phyloP scores from a whole-genome alignment of 805 yeast species.

The Candida suzukii region DNA sequence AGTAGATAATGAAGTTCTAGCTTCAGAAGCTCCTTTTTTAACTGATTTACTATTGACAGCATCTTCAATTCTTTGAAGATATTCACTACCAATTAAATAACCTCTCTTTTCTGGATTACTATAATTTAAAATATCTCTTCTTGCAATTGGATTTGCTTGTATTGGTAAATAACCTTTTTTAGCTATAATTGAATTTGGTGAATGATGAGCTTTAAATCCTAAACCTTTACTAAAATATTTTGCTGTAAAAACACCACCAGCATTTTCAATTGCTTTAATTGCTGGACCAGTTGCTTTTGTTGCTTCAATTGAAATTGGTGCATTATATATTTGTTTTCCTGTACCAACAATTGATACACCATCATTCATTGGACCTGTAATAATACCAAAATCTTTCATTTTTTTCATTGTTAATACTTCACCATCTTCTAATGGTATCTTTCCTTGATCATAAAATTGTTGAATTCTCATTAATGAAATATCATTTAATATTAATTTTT shows the following conservation, averaged over 20 bases:
- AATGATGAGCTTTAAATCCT: constrained; percentile 66
- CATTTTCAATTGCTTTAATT: constrained; percentile 59
- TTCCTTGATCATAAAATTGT: constrained; percentile 60
- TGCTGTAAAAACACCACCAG: constrained; percentile 72
- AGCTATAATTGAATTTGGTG: constrained; percentile 62
- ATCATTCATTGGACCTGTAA: constrained; percentile 63
- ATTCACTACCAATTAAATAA: constrained; percentile 40
- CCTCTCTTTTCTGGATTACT: constrained; percentile 69
- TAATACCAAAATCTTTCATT: constrained; percentile 68
- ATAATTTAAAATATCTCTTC: constrained; percentile 76
- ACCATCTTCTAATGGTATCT: constrained; percentile 49
- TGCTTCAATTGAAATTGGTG: constrained; percentile 74
- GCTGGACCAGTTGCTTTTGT: constrained; percentile 74
- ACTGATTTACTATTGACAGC: constrained; percentile 10
- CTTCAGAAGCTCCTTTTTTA: constrained; percentile 3
- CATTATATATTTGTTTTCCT: constrained; percentile 41
- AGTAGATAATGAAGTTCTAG: constrained; percentile 13
- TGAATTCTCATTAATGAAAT: constrained; percentile 67
- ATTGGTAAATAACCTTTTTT: constrained; percentile 78
- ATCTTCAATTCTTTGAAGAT: constrained; percentile 26
- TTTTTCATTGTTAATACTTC: constrained; percentile 67
- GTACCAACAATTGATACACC: constrained; percentile 80
- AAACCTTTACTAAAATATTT: constrained; percentile 56
- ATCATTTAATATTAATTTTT: constrained; percentile 43
- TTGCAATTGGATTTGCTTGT: constrained; percentile 77